Base-by-base conservation (phyloP, 768 basidiomycete species). In the Xanthoconium stramineum region DNA sequence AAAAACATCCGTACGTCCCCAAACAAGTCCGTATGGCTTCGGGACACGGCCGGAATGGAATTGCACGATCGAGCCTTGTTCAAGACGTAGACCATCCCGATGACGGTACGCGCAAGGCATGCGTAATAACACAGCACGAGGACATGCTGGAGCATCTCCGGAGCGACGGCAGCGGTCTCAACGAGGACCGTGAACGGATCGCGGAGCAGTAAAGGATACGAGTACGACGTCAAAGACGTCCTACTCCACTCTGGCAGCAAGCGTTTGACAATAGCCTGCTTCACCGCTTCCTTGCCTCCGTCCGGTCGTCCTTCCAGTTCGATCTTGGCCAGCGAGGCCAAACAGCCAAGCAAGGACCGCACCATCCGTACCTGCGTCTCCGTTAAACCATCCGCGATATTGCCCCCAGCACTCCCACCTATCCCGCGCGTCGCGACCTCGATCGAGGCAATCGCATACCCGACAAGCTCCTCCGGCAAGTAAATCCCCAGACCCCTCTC, bases 221-320 rank as follows among this genome's bases (percentile, higher is more conserved):
- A 87, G 60, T 91, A 88, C 3, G 90, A 86, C 5, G 86, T 89
- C 55, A 93, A 77, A 1, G 91, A 88, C 28, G 90, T 86, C 38
- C 89, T 81, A 62, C 89, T 94, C 92, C 93, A 95, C 71, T 96
- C 94, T 1, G 94, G 93, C 35, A 96, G 68, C 28, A 97, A 74
- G 17, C 94, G 83, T 63, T 95, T 95, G 73, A 96, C 86, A 63
- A 97, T 88, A 0, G 89, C 89, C 58, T 91, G 91, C 39, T 86
- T 82, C 50, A 93, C 80, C 5, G 85, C 85, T 55, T 90, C 88
- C 39, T 83, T 79, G 5, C 89, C 89, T 61, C 89, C 88, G 61
- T 92, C 89, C 0, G 81, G 77, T 42, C 88, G 74, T 35, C 78
- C 80, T 64, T 83, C 85, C 72, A 93, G 88, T 57, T 89, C 84